These are phyloP conservation scores for Nannizziopsis arthrosporioides DNA, from an alignment of 2,329 filamentous ascomycete species.

Conservation along the genomic window DNA sequence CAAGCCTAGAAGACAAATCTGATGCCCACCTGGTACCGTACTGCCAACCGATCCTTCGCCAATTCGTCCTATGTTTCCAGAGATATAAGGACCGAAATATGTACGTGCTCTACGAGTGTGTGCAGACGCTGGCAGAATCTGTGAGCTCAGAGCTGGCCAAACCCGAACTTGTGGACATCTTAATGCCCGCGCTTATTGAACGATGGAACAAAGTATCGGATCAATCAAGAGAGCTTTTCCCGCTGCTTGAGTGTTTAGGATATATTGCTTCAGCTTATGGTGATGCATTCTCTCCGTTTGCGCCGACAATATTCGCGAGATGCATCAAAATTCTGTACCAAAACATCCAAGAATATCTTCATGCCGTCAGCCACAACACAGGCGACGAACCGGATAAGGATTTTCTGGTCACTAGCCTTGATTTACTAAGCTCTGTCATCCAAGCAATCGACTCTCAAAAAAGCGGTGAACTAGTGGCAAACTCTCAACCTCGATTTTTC, in stretches of 20 bases:
- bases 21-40: constrained; percentile 71
- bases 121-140: constrained; percentile 89
- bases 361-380: constrained; percentile 54
- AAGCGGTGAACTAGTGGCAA: constrained; percentile 63
- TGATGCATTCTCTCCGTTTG: constrained; percentile 70
- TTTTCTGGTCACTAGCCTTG: constrained; percentile 88
- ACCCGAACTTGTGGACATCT: constrained; percentile 64
- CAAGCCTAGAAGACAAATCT: constrained; percentile 88
- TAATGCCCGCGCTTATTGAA: constrained; percentile 87
- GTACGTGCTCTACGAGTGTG: constrained; percentile 96
- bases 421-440: constrained; percentile 84
- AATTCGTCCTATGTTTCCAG: constrained; percentile 82
- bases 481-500: constrained; percentile 73
- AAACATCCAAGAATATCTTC: constrained; percentile 71
- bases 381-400: constrained; percentile 85
- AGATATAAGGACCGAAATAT: constrained; percentile 99
- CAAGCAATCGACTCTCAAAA: constrained; percentile 69
- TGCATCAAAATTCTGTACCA: constrained; percentile 85
- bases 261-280: constrained; percentile 84
- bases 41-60: constrained; percentile 76
- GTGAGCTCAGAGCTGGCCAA: constrained; percentile 72
- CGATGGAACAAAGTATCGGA: constrained; percentile 81
- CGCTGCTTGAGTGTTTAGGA: constrained; percentile 87
- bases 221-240: constrained; percentile 85
- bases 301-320: constrained; percentile 71